Evolutionary conservation across 495 filamentous ascomycete species (phyloP).

Genomic region (Diplogelasinospora grovesii): DNA sequence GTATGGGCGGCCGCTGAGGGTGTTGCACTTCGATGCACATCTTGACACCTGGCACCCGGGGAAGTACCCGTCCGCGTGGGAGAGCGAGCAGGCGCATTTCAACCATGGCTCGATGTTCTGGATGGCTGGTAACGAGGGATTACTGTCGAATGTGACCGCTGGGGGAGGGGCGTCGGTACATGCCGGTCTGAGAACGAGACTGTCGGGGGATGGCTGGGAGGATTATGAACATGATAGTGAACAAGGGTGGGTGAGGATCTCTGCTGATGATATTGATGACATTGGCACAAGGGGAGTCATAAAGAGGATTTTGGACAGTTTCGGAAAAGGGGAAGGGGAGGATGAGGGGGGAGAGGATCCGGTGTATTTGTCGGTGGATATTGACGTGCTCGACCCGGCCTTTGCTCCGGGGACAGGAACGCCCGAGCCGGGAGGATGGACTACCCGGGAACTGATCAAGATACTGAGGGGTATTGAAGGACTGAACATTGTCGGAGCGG

Average conservation of each 20-base stretch:
- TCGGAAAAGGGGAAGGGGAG: not conserved
- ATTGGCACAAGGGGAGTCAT: slow-evolving; percentile 53
- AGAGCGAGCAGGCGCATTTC: slow-evolving; percentile 61
- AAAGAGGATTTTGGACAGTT: slow-evolving; percentile 43
- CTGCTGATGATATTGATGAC: slow-evolving; percentile 67
- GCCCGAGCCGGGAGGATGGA: slow-evolving; percentile 70
- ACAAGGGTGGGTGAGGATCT: slow-evolving; percentile 61
- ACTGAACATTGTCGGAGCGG: slow-evolving; percentile 65
- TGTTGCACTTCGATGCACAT: slow-evolving; percentile 76
- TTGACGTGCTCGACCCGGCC: slow-evolving; percentile 68
- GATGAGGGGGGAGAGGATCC: slow-evolving; percentile 36
- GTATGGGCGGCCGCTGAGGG: slow-evolving; percentile 65
- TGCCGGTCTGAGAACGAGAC: slow-evolving; percentile 66
- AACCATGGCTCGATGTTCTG: slow-evolving; percentile 86
- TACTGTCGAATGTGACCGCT: slow-evolving; percentile 55
- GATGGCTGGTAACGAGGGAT: slow-evolving; percentile 66
- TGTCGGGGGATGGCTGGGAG: slow-evolving; percentile 57
- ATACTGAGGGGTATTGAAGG: slow-evolving; percentile 64
- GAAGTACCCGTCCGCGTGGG: slow-evolving; percentile 71
- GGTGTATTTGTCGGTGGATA: slow-evolving; percentile 68
- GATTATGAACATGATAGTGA: slow-evolving; percentile 59
- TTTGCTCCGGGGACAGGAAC: slow-evolving; percentile 68
- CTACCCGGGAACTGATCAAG: slow-evolving; percentile 62
- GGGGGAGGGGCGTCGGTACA: slow-evolving; percentile 66
- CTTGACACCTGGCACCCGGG: slow-evolving; percentile 80